These are phyloP conservation scores for Blastocrithidia nonstop DNA, from an alignment of 208 protist species.

Conservation along the genomic window DNA sequence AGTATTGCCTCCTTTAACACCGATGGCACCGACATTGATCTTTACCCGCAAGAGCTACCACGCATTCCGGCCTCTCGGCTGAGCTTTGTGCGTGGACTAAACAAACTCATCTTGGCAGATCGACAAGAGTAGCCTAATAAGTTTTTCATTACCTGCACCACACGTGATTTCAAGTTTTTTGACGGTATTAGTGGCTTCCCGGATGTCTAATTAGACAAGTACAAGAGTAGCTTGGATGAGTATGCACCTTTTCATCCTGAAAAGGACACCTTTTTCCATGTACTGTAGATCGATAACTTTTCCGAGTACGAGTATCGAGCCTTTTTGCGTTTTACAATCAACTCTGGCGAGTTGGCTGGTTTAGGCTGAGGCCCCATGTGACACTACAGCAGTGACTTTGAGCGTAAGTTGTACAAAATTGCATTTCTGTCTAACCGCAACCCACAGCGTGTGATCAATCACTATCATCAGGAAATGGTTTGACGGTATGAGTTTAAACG, in stretches of 20 bases:
- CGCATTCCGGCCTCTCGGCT: constrained; percentile 78
- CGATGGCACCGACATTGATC: constrained; percentile 62
- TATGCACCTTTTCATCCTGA: constrained; percentile 80
- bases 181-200: constrained; percentile 76
- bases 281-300: constrained; percentile 75
- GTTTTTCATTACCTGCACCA: constrained; percentile 83
- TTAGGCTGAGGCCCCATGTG: constrained; percentile 86
- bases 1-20: constrained; percentile 66
- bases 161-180: constrained; percentile 81
- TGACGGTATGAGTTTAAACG: constrained; percentile 84
- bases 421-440: constrained; percentile 81
- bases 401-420: constrained; percentile 87
- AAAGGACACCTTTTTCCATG: constrained; percentile 83
- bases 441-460: constrained; percentile 79
- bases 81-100: constrained; percentile 78
- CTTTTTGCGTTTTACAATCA: constrained; percentile 77
- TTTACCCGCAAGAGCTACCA: constrained; percentile 80
- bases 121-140: constrained; percentile 61
- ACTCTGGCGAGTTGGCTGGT: constrained; percentile 81
- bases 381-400: constrained; percentile 83
- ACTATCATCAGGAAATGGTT: constrained; percentile 86
- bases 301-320: constrained; percentile 82
- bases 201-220: constrained; percentile 63
- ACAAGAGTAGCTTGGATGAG: constrained; percentile 73
- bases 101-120: constrained; percentile 68